A percentile compares a stretch with the other conserved stretches of the same genome.
Conservation (phyloP, 441 rosid species). For the Hypseocharis bilobata region DNA sequence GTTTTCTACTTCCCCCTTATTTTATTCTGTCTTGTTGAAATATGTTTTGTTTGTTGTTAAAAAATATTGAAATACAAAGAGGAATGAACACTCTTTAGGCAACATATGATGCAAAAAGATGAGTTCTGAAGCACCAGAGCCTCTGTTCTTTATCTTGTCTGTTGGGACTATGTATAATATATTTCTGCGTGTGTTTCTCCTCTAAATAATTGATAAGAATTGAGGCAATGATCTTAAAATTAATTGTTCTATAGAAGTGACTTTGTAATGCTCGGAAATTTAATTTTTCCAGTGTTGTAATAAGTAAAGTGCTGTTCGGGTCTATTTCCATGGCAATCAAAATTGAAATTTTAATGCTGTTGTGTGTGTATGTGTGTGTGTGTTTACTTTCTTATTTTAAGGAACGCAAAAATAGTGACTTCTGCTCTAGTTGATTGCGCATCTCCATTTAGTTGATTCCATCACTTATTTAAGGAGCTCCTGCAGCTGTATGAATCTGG, state of each 20-base stretch:
- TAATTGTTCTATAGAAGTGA: not conserved
- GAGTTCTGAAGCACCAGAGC: not conserved
- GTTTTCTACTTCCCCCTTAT: not conserved
- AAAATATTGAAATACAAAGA: no score
- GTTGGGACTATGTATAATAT: not conserved
- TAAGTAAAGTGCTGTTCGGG: not conserved
- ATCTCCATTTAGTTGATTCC: not conserved
- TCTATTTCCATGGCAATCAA: no score
- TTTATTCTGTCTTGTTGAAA: not conserved
- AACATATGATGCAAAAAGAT: not conserved
- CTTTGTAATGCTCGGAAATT: not conserved
- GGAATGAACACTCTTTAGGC: no score
- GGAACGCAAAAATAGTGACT: no score
- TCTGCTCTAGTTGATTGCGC: not conserved
- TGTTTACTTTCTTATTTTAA: no score
- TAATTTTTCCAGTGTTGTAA: not conserved
- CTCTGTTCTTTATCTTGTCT: not conserved
- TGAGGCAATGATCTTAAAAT: not conserved
- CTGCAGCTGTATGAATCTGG: not conserved
- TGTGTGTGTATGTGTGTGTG: no score
- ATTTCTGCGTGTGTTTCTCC: not conserved
- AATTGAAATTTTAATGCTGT: no score
- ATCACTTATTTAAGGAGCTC: not conserved
- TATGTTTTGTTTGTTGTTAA: not conserved
- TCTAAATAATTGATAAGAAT: not conserved